phyloP scores from a whole-genome alignment of 1,139 yeast genomes.

The Hanseniaspora uvarum region DNA sequence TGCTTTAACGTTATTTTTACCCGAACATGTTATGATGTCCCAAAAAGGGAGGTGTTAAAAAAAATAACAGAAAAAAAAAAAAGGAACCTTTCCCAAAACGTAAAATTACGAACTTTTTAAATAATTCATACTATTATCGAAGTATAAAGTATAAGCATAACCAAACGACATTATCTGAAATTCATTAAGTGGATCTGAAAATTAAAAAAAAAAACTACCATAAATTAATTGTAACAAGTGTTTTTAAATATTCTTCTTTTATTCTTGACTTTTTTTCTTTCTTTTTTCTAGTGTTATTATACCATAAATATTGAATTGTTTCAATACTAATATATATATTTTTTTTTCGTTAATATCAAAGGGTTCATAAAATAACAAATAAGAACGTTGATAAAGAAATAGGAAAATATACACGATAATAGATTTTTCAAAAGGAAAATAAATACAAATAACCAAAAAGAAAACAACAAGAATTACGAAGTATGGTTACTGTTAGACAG shows the following conservation, averaged over 20 bases:
- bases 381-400: neutral
- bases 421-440: too few species aligned
- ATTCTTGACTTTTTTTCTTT: neutral
- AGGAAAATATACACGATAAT: too few species aligned
- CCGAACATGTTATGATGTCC: neutral
- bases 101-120: neutral
- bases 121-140: too few species aligned
- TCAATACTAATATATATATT: too few species aligned
- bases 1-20: neutral
- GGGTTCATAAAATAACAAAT: neutral
- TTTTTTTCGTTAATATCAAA: neutral
- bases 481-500: slow-evolving; percentile 17
- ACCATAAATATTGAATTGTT: neutral
- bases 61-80: neutral
- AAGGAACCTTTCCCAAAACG: neutral
- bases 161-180: neutral
- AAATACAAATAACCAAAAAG: too few species aligned
- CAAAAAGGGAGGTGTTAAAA: neutral
- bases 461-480: neutral
- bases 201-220: too few species aligned
- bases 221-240: neutral
- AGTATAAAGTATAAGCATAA: too few species aligned
- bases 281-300: neutral
- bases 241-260: neutral
- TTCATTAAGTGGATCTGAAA: neutral